Evolutionary conservation across 129 eudicot genomes (phyloP), one percentile per base, ranked within the genome.

Genomic region (Artemisia argyi): DNA sequence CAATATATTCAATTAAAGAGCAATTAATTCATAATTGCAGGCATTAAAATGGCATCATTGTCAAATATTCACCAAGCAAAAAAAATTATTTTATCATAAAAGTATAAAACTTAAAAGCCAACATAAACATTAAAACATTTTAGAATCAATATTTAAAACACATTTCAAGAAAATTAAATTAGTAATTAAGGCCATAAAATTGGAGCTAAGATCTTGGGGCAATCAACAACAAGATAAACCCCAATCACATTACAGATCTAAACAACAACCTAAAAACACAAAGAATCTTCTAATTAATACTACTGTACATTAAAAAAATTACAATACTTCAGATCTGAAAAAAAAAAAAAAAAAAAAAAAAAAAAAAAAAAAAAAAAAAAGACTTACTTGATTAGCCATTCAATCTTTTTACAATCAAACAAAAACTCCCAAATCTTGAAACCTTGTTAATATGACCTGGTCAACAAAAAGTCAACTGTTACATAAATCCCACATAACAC

Each of bases 181-280:
- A 7, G 46, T 5, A 65, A 65, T 9, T 20, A 16, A 68, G 62
- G 39, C 54, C 46, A 77, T 24, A 64, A 69, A 60, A 32, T 32
- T 55, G 75, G 62, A 49, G 69, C 47, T 30, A 60, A 61, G 77
- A 78, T 71, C 39, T 78, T 78, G 61, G 66, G 74, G 44, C 24
- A 61, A 86, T 62, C 47, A 64, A 73, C 55, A 8, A 59, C 46
- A 39, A 82, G 71, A 10, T 51, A n/a, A 48, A 65, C 57, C 64
- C 48, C 53, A 52, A 51, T 57, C 83, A 47, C 79, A 73, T 32
- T 60, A 60, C 69, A 75, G 88, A 88, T 84, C 89, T 79, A 74
- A 74, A 76, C 15, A 65, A 59, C 24, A 77, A 54, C 46, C 75
- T 59, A 22, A 52, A 71, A 68, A 77, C 77, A 66, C 65, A 67